Evolutionary conservation across 768 basidiomycete genomes (phyloP).

Genomic region (Lactarius quietus): DNA sequence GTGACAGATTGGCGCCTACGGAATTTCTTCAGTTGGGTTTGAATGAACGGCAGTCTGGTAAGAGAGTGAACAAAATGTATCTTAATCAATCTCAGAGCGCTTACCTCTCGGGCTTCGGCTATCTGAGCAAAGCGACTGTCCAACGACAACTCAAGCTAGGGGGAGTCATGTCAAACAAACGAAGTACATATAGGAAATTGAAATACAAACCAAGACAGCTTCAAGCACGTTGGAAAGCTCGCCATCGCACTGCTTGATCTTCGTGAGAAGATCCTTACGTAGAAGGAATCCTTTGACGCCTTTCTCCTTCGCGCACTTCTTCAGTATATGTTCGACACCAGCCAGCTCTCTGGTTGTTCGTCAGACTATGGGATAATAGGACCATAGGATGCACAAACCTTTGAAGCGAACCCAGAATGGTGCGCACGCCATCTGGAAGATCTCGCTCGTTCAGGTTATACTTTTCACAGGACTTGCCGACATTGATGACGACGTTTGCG

Average conservation of each 20-base stretch:
- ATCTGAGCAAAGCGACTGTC: no score
- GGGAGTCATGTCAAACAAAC: no score
- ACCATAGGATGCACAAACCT: not conserved
- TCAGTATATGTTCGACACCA: not conserved
- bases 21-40: no score
- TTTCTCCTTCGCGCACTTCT: not conserved
- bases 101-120: no score
- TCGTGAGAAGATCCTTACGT: not conserved
- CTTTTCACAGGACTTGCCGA: not conserved
- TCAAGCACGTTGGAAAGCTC: no score
- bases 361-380: not conserved
- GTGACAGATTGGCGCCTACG: no score
- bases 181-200: not conserved
- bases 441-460: not conserved
- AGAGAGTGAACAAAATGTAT: no score
- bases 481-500: not conserved
- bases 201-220: no score
- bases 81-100: no score
- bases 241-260: no score
- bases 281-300: not conserved
- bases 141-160: no score
- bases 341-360: not conserved
- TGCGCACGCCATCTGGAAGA: not conserved
- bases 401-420: not conserved
- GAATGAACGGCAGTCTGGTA: no score